A percentile compares a stretch with the other conserved stretches of the same genome.
phyloP scores from a whole-genome alignment of 176 grass and related monocot genomes.

The Dendrocalamus sinicus region DNA sequence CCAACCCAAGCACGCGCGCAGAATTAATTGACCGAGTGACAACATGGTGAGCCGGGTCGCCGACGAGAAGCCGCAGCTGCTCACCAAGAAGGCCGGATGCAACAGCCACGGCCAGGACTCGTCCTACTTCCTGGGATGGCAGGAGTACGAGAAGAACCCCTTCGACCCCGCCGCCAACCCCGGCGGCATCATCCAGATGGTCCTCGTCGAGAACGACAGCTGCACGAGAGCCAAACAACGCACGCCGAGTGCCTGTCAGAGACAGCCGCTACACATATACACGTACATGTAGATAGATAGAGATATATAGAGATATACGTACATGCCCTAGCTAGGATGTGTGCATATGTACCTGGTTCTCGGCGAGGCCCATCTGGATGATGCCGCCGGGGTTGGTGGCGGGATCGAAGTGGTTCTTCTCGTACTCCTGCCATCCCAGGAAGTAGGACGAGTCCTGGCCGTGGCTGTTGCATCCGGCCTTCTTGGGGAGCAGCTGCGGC shows the following conservation, averaged over 20 bases:
- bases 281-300: background rate
- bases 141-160: conserved; percentile 90
- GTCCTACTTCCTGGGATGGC: conserved; percentile 90
- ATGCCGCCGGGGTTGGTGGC: conserved; percentile 72
- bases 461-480: conserved; percentile 78
- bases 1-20: background rate
- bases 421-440: conserved; percentile 87
- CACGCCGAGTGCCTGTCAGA: background rate
- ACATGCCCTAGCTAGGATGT: background rate
- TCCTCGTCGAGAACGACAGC: conserved; percentile 95
- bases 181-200: conserved; percentile 94
- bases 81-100: conserved; percentile 77
- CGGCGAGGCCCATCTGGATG: conserved; percentile 97
- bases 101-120: conserved; percentile 90
- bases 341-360: conserved; percentile 64
- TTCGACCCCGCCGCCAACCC: conserved; percentile 66
- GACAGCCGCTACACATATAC: background rate
- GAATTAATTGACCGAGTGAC: background rate
- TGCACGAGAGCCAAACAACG: conserved; percentile 14
- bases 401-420: conserved; percentile 76
- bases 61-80: conserved; percentile 47
- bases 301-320: too few species aligned
- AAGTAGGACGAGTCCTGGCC: conserved; percentile 93
- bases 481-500: conserved; percentile 63
- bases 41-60: conserved; percentile 50